Percentiles rank a stretch among this genome's conserved stretches.
Conservation (phyloP, 75 land plant species). For the Sequoiadendron giganteum region DNA sequence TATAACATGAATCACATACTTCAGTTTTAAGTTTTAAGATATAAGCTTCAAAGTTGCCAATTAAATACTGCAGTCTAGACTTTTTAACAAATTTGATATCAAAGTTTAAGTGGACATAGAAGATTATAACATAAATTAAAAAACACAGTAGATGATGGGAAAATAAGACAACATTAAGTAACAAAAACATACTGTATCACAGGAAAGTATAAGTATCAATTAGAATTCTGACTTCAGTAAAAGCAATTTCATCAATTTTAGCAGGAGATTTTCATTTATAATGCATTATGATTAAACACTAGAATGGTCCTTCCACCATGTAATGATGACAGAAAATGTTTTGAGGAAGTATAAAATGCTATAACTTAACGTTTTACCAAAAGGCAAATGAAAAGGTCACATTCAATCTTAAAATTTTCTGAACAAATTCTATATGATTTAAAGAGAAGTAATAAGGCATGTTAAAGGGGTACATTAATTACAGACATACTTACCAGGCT, state of each 20-base stretch:
- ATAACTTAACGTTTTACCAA: background rate
- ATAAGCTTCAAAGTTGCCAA: background rate
- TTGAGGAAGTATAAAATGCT: background rate
- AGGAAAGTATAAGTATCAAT: background rate
- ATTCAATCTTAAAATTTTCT: background rate
- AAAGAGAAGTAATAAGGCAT: background rate
- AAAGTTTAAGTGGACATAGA: background rate
- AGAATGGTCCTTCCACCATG: conserved; percentile 4
- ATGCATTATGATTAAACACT: background rate
- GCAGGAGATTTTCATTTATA: background rate
- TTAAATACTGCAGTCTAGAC: background rate
- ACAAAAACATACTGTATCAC: background rate
- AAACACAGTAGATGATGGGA: background rate
- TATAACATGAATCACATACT: background rate
- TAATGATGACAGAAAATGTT: background rate
- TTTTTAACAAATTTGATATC: background rate
- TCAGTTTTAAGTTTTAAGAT: background rate
- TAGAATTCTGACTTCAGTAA: background rate
- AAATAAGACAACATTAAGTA: background rate
- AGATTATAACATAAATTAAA: background rate
- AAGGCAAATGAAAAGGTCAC: background rate
- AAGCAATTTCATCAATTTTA: background rate
- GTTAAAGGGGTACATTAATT: background rate
- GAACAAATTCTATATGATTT: background rate
- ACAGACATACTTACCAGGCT: conserved; percentile 46